Evolutionary conservation across 257 asterid species (phyloP), one percentile per base, ranked within the genome.

Genomic region (Jacaranda copaia): DNA sequence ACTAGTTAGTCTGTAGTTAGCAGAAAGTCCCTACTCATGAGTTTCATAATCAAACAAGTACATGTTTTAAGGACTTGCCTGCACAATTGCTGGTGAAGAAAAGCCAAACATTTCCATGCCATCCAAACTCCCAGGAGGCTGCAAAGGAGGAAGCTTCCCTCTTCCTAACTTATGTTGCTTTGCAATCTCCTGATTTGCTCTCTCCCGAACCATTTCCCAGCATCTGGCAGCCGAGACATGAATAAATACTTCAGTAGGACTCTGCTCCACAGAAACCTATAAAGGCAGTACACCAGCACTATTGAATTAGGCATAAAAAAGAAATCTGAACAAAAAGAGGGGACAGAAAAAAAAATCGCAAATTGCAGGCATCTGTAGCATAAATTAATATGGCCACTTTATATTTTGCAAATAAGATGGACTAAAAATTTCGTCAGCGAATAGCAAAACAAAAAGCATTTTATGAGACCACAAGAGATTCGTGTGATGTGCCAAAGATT

Each of bases 101-200:
- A 91, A 89, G 56, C 97, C 97, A 78, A 91, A 91, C 97, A 91
- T 91, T 72, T 91, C 94, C 90, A 91, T 82, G 80, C 97, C 97
- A 61, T 89, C 94, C 55, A 87, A 75, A 81, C 97, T 91, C 67
- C 94, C 93, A 59, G 91, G 97, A 52, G 97, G 97, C 85, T 91
- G 97, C 84, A 89, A 73, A 73, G 94, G 94, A 78, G 87, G 90
- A 73, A 91, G 97, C 48, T 83, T 85, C 6, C 8, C 63, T 65
- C 75, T 88, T 77, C 94, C 97, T 55, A 89, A 78, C 76, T 89
- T 89, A 78, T 91, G 93, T 74, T 89, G 91, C 82, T 84, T 89
- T 5, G 85, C 15, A 51, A 91, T 89, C 84, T 89, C 93, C 45
- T 77, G 88, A 78, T 91, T 91, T 85, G 87, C 94, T 78, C 90